These are phyloP conservation scores for Lumnitzera racemosa DNA, from an alignment of 345 rosid genomes.

Conservation along the genomic window DNA sequence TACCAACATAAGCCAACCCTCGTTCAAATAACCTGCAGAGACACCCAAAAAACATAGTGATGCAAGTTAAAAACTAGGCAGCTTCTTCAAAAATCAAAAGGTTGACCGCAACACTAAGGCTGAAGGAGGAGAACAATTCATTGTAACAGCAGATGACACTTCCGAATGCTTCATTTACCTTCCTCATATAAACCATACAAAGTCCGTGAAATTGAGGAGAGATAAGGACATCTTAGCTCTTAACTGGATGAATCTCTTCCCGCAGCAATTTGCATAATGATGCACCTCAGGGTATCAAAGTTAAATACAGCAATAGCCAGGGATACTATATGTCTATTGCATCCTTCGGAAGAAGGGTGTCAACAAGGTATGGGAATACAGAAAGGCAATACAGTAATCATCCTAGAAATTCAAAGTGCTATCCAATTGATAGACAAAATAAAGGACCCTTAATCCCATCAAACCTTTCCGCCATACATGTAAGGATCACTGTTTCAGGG, in stretches of 20 bases:
- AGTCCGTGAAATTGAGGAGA: slow-evolving; percentile 68
- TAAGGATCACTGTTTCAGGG: slow-evolving; percentile 63
- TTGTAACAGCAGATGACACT: slow-evolving; percentile 55
- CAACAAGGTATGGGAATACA: slow-evolving; percentile 15
- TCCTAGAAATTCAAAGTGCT: slow-evolving; percentile 20
- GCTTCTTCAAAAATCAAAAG: slow-evolving; percentile 5
- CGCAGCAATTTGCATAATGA: slow-evolving; percentile 90
- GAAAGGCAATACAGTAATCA: slow-evolving; percentile 15
- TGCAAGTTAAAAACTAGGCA: no score
- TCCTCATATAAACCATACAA: slow-evolving; percentile 76
- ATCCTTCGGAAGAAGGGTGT: slow-evolving; percentile 18
- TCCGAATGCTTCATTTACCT: slow-evolving; percentile 94
- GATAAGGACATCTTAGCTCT: slow-evolving; percentile 88
- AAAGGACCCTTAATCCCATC: slow-evolving; percentile 32
- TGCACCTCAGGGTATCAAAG: slow-evolving; percentile 62
- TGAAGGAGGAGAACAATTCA: slow-evolving; percentile 69
- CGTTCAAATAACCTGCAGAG: slow-evolving; percentile 79
- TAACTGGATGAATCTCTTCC: slow-evolving; percentile 83
- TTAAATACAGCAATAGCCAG: slow-evolving; percentile 35
- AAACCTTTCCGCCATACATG: slow-evolving; percentile 57
- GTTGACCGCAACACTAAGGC: slow-evolving; percentile 32
- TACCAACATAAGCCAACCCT: slow-evolving; percentile 81
- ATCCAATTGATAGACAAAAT: slow-evolving; percentile 15
- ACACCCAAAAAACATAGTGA: slow-evolving; percentile 7
- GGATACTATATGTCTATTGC: slow-evolving; percentile 34